Evolutionary conservation across 1,284 basidiomycete species (phyloP), one percentile per base, ranked within the genome.

Genomic region (Apiotrichum montevideense): DNA sequence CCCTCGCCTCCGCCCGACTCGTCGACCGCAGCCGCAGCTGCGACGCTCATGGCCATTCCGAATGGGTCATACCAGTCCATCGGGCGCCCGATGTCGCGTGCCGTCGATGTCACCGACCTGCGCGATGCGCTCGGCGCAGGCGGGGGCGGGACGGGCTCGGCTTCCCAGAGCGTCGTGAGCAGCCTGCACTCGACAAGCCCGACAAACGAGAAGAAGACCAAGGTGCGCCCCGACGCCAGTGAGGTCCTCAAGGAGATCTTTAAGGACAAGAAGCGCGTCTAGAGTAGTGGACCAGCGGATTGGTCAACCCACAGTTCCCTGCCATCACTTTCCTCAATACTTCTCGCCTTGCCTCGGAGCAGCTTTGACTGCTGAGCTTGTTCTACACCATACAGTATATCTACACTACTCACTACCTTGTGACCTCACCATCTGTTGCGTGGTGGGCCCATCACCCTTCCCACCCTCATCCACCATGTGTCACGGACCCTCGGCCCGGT

Each of bases 21-120:
- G 21, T 32, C 55, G 9, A 29, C 54, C 32, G 35, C 55, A 3
- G 21, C 37, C 4, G 41, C 14, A 13, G 5, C 14, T 15, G 40
- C 32, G 10, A 21, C 14, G 51, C 78, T 93, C 57, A 92, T 91
- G 88, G 86, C 88, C 59, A 87, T 89, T 58, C 87, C 91, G 62
- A 93, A 93, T 71, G 79, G 88, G 32, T 92, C 89, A 4, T 79
- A 90, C 52, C 86, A 87, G 68, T 90, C 87, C 63, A 78, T 92
- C 54, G 82, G 85, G 39, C 83, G 87, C 50, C 87, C 87, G 10
- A 41, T 49, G 4, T 81, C 83, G 7, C 81, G 85, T 61, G 85
- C 85, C 2, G 55, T 63, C 43, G 91, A 91, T 34, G 90, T 94
- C 11, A 85, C 83, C 1, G 90, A 93, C 69, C 80, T 94, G 46